Conservation (phyloP, 768 basidiomycete genomes). For the Mrakia blollopis region DNA sequence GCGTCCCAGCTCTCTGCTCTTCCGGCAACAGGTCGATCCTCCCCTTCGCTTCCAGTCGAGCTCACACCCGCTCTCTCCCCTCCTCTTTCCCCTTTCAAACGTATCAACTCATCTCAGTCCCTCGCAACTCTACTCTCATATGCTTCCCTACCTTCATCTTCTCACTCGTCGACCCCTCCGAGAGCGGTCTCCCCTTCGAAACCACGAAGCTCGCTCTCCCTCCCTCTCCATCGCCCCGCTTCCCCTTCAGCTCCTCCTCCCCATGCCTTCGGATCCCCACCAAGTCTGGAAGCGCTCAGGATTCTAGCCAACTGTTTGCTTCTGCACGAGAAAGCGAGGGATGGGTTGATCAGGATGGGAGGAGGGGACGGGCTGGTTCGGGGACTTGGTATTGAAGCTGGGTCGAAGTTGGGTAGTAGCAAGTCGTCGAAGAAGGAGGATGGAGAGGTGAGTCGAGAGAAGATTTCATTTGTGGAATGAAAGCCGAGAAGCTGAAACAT, state of each 20-base stretch:
- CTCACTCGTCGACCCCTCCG: background rate
- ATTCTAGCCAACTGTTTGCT: constrained; percentile 37
- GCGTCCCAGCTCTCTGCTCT: background rate
- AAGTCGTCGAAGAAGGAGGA: constrained; percentile 1
- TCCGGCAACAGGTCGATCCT: background rate
- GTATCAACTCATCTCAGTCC: constrained; percentile 1
- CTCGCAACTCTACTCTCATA: constrained; percentile 17
- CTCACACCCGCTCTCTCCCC: background rate
- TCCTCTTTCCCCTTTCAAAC: background rate
- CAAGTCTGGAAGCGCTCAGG: constrained; percentile 34
- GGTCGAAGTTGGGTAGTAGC: background rate
- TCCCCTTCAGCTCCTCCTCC: background rate
- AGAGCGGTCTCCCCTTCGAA: background rate
- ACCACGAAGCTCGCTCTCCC: constrained; percentile 23
- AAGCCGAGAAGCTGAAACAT: background rate
- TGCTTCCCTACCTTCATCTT: constrained; percentile 13
- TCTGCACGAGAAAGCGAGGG: constrained; percentile 33
- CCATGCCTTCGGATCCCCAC: constrained; percentile 10
- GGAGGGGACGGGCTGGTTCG: constrained; percentile 28
- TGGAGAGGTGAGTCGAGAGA: constrained; percentile 6
- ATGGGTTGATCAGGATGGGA: constrained; percentile 32
- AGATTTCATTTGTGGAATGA: background rate
- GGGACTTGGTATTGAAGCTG: constrained; percentile 29
- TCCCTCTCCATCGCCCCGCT: constrained; percentile 22
- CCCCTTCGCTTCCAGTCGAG: too few relatives aligned